A percentile compares a stretch with the other conserved stretches of the same genome.
phyloP scores from a whole-genome alignment of 2,329 filamentous ascomycete species.

The Lojkania enalia region DNA sequence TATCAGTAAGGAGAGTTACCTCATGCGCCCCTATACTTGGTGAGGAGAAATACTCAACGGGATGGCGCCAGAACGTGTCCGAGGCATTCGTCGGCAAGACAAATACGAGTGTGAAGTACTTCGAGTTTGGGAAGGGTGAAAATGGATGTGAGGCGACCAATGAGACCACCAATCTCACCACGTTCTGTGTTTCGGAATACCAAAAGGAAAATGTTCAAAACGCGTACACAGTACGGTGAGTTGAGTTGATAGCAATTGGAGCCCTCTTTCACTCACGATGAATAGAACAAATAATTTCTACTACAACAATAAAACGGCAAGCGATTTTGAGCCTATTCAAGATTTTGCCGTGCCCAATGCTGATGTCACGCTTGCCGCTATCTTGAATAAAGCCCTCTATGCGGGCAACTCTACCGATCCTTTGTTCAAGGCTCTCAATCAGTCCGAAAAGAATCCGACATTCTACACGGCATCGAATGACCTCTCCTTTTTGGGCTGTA shows the following conservation, averaged over 20 bases:
- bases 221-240: conserved; percentile 21
- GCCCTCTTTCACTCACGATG: conserved; percentile 1
- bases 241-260: not conserved
- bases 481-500: conserved; percentile 22
- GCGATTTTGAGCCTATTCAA: conserved; percentile 22
- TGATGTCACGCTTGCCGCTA: conserved; percentile 23
- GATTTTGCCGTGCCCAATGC: conserved; percentile 20
- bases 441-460: not conserved
- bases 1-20: conserved; percentile 22
- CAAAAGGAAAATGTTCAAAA: conserved; percentile 16
- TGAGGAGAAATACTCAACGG: conserved; percentile 20
- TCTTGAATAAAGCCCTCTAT: conserved; percentile 22
- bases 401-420: conserved; percentile 15
- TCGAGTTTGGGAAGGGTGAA: conserved; percentile 18
- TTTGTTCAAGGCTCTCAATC: conserved; percentile 19
- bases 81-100: conserved; percentile 9
- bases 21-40: conserved; percentile 21
- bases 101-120: conserved; percentile 21
- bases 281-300: conserved; percentile 14
- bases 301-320: conserved; percentile 14
- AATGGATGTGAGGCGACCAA: conserved; percentile 13
- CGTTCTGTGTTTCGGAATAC: conserved; percentile 23
- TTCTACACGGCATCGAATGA: conserved; percentile 16
- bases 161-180: conserved; percentile 9
- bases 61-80: conserved; percentile 16